Evolutionary conservation across 2,329 filamentous ascomycete genomes (phyloP).

Genomic region (Phialemoniopsis sp.): DNA sequence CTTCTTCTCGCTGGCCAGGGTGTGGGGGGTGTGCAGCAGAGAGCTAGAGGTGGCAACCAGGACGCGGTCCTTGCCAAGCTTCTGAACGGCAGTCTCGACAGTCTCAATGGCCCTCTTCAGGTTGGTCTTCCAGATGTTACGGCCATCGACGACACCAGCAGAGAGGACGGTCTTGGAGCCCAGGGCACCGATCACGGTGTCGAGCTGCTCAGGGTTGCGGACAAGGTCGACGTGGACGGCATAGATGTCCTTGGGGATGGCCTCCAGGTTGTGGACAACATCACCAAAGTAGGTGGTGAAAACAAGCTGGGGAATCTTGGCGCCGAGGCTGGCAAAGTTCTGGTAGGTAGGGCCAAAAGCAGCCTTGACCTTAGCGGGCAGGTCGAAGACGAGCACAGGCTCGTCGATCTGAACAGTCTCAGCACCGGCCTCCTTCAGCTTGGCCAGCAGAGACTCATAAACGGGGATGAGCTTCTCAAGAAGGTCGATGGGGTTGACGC

Average conservation of each 20-base stretch:
- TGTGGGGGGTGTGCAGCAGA: constrained; percentile 97
- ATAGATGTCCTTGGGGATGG: constrained; percentile 74
- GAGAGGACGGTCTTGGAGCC: constrained; percentile 89
- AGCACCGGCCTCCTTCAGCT: constrained; percentile 95
- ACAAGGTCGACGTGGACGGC: constrained; percentile 94
- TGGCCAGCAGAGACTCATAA: constrained; percentile 86
- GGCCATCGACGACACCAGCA: constrained; percentile 93
- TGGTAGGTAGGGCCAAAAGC: constrained; percentile 98
- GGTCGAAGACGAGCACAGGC: constrained; percentile 93
- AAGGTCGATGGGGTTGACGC: constrained; percentile 87
- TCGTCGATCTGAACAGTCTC: constrained; percentile 98
- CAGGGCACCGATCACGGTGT: constrained; percentile 76
- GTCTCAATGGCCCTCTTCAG: constrained; percentile 90
- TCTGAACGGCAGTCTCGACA: constrained; percentile 84
- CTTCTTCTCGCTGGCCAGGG: constrained; percentile 97
- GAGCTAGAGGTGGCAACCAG: constrained; percentile 96
- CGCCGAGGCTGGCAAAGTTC: constrained; percentile 73
- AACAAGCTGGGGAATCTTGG: constrained; percentile 80
- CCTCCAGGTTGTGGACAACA: constrained; percentile 97
- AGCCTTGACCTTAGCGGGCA: constrained; percentile 84
- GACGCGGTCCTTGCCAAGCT: constrained; percentile 96
- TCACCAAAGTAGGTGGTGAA: constrained; percentile 99
- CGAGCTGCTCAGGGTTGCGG: constrained; percentile 96
- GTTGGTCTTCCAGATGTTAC: constrained; percentile 99
- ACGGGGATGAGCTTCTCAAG: constrained; percentile 90